Percentiles rank a stretch among this genome's conserved stretches.
Evolutionary conservation across 2,329 filamentous ascomycete genomes (phyloP).

Genomic region (Bipolaris cookei): DNA sequence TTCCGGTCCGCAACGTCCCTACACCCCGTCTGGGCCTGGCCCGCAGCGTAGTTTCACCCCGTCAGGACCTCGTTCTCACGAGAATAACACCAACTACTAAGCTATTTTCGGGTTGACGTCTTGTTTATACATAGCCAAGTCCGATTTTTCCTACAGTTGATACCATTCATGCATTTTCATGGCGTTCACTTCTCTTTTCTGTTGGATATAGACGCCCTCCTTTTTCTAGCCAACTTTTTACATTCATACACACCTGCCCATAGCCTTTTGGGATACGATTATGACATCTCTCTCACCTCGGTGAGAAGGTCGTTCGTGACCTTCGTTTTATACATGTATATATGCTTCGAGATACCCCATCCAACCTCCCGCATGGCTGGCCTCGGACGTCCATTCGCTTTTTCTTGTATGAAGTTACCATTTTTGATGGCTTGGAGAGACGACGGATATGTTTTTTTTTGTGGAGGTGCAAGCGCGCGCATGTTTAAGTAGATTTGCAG

Average conservation of each 20-base stretch:
- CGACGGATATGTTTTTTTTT: background rate
- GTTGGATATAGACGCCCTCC: slow-evolving; percentile 23
- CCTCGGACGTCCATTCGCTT: slow-evolving; percentile 45
- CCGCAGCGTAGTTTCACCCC: slow-evolving; percentile 19
- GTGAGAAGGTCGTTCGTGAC: slow-evolving; percentile 5
- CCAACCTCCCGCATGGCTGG: slow-evolving; percentile 35
- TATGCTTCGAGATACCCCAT: slow-evolving; percentile 45
- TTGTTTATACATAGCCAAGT: background rate
- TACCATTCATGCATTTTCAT: slow-evolving; percentile 18
- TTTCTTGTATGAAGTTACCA: slow-evolving; percentile 12
- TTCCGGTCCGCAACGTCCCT: slow-evolving; percentile 7
- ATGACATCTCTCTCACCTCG: slow-evolving; percentile 3
- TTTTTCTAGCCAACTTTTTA: slow-evolving; percentile 2
- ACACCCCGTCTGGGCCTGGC: slow-evolving; percentile 5
- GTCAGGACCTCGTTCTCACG: slow-evolving; percentile 27
- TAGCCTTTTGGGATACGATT: slow-evolving; percentile 2
- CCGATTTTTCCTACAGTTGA: slow-evolving; percentile 5
- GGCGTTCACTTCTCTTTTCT: slow-evolving; percentile 28
- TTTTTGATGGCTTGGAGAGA: slow-evolving; percentile 7
- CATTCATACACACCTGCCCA: background rate
- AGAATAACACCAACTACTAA: slow-evolving; percentile 27
- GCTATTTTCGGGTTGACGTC: slow-evolving; percentile 10
- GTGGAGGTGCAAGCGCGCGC: too few relatives aligned
- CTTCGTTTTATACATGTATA: slow-evolving; percentile 15
- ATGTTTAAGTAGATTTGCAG: too few relatives aligned